A percentile compares a stretch with the other conserved stretches of the same genome.
phyloP scores from a whole-genome alignment of 2,329 filamentous ascomycete species.

The Aspergillus unguis region DNA sequence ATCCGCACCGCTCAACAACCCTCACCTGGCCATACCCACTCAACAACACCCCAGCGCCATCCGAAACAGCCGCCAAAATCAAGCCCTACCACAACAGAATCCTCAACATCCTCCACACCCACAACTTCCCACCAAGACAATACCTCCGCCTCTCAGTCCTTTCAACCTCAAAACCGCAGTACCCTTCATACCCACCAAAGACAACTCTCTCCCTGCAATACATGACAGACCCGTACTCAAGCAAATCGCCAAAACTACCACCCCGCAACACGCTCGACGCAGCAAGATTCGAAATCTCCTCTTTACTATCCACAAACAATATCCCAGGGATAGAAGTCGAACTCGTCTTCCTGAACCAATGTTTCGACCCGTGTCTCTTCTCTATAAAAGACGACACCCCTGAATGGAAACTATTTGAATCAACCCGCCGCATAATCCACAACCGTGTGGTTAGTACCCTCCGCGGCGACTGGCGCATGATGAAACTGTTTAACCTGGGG shows the following conservation, averaged over 20 bases:
- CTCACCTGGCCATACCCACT: neutral
- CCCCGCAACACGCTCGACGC: neutral
- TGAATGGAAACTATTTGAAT: fast-evolving
- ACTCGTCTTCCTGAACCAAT: neutral
- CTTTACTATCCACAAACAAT: fast-evolving
- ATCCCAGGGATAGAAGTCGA: neutral
- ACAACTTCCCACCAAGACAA: neutral
- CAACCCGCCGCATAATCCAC: no score
- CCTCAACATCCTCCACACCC: neutral
- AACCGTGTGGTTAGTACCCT: neutral
- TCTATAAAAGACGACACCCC: neutral
- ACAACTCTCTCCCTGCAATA: neutral
- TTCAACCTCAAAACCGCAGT: neutral
- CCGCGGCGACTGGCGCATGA: neutral
- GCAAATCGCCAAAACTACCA: neutral
- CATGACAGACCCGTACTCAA: neutral
- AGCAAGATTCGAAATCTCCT: neutral
- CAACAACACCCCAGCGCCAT: neutral
- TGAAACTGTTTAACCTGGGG: neutral
- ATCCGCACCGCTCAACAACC: neutral
- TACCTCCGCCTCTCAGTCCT: neutral
- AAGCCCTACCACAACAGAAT: neutral
- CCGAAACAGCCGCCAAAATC: neutral
- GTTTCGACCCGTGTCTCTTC: neutral
- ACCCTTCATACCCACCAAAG: neutral